Base-by-base conservation (phyloP, 2,329 filamentous ascomycete species). In the Cladophialophora chaetospira region DNA sequence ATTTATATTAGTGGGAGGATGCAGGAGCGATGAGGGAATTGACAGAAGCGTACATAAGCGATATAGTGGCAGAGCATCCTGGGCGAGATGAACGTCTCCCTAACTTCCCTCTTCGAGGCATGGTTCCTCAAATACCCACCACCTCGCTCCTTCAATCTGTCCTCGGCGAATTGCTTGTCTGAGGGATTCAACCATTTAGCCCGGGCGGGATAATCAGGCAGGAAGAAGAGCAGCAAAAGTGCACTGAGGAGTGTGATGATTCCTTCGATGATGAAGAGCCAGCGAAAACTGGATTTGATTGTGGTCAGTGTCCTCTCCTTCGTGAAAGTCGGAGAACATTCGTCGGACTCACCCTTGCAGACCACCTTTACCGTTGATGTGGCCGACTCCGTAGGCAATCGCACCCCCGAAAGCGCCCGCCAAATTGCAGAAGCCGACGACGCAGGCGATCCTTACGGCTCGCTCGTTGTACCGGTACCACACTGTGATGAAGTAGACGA, bases 381-480 rank as follows among this genome's bases (percentile, higher is more conserved):
- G 64, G 13, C 67, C 60, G 15, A 70, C 55, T 5, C 65, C 67
- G 36, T 68, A 70, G 1, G 69, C 69, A n/a, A 71, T 68, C 23
- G 67, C 33, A 3, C 81, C 81, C 2, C 80, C 79, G 64, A 83
- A 83, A 0, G 78, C 79, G 36, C 72, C 78, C 62, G 70, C 81
- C 62, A 76, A 79, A 69, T 81, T 82, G 17, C 69, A 84, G 72
- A 74, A 84, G 68, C 66, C 80, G 31, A 81, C 69, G 63, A 78
- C 74, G 60, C 80, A 76, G 0, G 81, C 79, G 67, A 88, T 80
- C 5, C 84, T 81, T 66, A 84, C 79, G 1, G 78, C 79, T 21
- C 81, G 74, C 66, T 86, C 82, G 3, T 81, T 77, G 6, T 76
- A 74, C 11, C 79, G 77, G 64, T 84, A 84, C 73, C 81, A 82